phyloP scores from a whole-genome alignment of 305 asterid species.

The Lippia alba region DNA sequence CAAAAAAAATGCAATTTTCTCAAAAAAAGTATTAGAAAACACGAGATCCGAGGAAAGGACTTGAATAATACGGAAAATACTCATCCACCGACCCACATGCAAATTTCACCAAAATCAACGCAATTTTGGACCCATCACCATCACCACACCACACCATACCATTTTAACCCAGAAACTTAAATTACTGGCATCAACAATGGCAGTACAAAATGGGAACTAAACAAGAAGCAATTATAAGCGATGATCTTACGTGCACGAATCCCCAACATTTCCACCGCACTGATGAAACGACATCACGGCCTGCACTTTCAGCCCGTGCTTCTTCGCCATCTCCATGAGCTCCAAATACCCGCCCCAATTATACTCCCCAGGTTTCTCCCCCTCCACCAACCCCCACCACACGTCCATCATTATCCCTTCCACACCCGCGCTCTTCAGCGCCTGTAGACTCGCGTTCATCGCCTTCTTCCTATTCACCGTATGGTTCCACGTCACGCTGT shows the following conservation, averaged over 20 bases:
- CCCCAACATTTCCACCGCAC: conserved; percentile 98
- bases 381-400: conserved; percentile 97
- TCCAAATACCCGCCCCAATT: conserved; percentile 91
- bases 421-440: conserved; percentile 92
- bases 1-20: too few relatives aligned
- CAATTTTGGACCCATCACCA: background rate
- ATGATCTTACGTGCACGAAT: conserved; percentile 78
- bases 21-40: background rate
- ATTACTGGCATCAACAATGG: conserved; percentile 6
- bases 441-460: conserved; percentile 91
- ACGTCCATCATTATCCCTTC: conserved; percentile 99
- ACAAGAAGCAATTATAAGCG: background rate
- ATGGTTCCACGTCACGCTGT: conserved; percentile 85
- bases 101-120: conserved; percentile 5
- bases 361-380: conserved; percentile 75
- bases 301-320: conserved; percentile 90
- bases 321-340: conserved; percentile 92
- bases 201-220: background rate
- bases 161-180: conserved; percentile 5
- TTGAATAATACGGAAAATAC: background rate
- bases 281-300: conserved; percentile 99
- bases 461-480: conserved; percentile 88
- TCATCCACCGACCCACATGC: conserved; percentile 34
- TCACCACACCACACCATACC: too few relatives aligned
- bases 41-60: conserved; percentile 15